Conservation (phyloP, 2,329 filamentous ascomycete species). For the Periconia sp. region DNA sequence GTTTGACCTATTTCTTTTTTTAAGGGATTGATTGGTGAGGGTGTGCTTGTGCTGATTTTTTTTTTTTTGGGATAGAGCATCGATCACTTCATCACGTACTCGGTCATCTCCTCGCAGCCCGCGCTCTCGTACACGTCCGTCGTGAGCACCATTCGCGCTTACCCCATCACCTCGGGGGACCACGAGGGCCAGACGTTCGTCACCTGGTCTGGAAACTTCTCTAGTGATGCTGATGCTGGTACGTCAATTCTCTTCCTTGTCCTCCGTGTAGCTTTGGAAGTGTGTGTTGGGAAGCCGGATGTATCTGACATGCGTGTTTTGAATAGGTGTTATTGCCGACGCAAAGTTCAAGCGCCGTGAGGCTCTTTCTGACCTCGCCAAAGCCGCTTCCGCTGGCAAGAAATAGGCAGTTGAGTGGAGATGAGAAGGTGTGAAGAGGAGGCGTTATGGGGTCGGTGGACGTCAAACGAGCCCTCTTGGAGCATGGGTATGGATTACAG, state of each 20-base stretch:
- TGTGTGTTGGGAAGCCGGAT: no score
- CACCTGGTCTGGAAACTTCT: slow-evolving; percentile 70
- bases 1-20: slow-evolving; percentile 22
- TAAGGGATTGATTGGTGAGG: no score
- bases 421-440: background rate
- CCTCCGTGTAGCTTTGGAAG: no score
- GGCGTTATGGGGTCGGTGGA: background rate
- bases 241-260: slow-evolving; percentile 31
- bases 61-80: slow-evolving; percentile 42
- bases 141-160: slow-evolving; percentile 67
- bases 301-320: slow-evolving; percentile 5
- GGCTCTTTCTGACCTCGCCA: slow-evolving; percentile 66
- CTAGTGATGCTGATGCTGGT: slow-evolving; percentile 70
- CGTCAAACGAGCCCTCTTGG: background rate
- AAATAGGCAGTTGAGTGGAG: slow-evolving; percentile 23
- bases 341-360: slow-evolving; percentile 77
- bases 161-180: slow-evolving; percentile 67
- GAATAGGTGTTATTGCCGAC: slow-evolving; percentile 68
- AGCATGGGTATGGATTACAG: background rate
- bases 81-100: slow-evolving; percentile 76
- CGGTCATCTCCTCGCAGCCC: slow-evolving; percentile 67
- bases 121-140: slow-evolving; percentile 67
- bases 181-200: slow-evolving; percentile 67
- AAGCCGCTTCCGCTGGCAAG: slow-evolving; percentile 45
- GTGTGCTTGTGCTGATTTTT: background rate